Percentiles rank a stretch among this genome's conserved stretches.
Conservation (phyloP, 2,329 filamentous ascomycete species). For the Penicillium expansum region DNA sequence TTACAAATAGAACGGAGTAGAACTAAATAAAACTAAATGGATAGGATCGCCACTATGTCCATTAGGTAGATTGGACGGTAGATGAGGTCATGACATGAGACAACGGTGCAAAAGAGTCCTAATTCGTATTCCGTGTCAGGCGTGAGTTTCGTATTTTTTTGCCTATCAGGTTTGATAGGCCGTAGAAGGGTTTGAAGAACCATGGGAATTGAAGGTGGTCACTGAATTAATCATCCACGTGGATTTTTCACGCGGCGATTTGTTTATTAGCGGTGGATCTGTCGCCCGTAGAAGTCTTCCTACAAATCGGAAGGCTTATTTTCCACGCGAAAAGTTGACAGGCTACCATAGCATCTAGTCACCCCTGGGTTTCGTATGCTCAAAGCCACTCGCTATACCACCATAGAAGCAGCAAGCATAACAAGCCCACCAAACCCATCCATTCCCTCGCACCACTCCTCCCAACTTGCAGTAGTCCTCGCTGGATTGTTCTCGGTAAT, state of each 20-base stretch:
- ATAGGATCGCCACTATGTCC: too few species aligned
- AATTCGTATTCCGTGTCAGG: neutral
- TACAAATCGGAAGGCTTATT: too few species aligned
- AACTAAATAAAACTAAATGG: neutral
- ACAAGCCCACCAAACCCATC: neutral
- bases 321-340: too few species aligned
- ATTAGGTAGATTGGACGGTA: neutral
- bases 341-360: too few species aligned
- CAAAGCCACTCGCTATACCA: neutral
- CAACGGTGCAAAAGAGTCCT: neutral
- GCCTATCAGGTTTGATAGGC: neutral
- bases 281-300: too few species aligned
- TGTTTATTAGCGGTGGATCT: too few species aligned
- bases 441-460: neutral
- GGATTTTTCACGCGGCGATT: neutral
- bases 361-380: neutral
- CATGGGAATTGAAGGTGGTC: neutral
- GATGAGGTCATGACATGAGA: neutral
- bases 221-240: neutral
- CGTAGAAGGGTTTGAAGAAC: neutral
- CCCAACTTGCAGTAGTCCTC: neutral
- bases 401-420: neutral
- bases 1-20: too few species aligned
- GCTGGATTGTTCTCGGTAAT: neutral
- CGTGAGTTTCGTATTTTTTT: neutral